A percentile compares a stretch with the other conserved stretches of the same genome.
Conservation (phyloP, 2,329 filamentous ascomycete species). For the Fusarium sp. region DNA sequence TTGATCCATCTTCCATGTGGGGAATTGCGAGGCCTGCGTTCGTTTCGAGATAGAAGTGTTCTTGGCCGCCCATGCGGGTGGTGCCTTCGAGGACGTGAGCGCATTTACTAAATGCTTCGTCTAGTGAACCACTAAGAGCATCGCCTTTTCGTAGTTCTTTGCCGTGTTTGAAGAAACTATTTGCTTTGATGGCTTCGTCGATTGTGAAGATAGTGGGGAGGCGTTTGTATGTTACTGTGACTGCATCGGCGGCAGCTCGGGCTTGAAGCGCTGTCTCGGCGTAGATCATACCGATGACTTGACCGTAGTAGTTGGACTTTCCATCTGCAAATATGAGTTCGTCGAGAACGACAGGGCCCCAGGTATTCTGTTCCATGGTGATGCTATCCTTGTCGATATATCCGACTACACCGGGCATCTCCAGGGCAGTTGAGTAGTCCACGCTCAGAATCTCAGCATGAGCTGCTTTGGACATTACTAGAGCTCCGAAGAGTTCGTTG, state of each 20-base stretch:
- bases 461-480: not conserved
- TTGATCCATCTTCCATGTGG: not conserved
- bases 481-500: not conserved
- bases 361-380: not conserved
- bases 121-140: not conserved
- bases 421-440: not conserved
- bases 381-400: not conserved
- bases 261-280: conserved; percentile 8
- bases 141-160: not conserved
- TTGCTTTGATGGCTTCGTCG: conserved; percentile 4
- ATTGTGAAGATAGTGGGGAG: not conserved
- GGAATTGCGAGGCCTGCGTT: not conserved
- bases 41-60: conserved; percentile 4
- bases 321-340: not conserved
- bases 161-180: not conserved
- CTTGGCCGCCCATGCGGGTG: conserved; percentile 2
- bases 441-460: not conserved
- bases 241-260: not conserved
- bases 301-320: not conserved
- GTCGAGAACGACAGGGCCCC: not conserved
- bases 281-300: conserved; percentile 3
- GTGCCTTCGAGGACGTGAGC: not conserved
- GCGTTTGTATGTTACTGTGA: not conserved
- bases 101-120: not conserved
- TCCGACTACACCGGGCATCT: not conserved